Evolutionary conservation across 805 yeast species (phyloP).

Genomic region (Lachancea meyersii): DNA sequence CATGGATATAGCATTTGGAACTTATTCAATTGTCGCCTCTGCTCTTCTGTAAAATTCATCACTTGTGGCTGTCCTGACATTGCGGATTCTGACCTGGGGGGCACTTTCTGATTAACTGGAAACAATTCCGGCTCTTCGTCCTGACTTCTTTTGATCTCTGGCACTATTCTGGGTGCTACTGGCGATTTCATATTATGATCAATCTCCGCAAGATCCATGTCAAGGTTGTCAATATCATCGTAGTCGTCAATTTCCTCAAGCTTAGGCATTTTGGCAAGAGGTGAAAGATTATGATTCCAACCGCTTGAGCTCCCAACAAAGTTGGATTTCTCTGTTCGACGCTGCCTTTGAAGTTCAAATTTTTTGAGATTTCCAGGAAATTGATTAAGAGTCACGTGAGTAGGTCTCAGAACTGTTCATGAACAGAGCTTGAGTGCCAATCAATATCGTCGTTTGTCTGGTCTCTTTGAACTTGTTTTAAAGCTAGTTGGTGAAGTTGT

Average conservation of each 20-base stretch:
- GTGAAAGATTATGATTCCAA: too few species aligned
- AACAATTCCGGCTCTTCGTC: slow-evolving; percentile 37
- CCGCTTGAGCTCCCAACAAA: too few species aligned
- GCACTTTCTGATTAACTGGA: slow-evolving; percentile 14
- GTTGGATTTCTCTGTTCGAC: too few species aligned
- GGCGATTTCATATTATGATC: slow-evolving; percentile 68
- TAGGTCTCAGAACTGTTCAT: too few species aligned
- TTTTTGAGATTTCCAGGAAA: background rate
- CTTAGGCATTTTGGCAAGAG: slow-evolving; percentile 47
- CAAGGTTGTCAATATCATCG: slow-evolving; percentile 85
- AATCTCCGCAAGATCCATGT: slow-evolving; percentile 88
- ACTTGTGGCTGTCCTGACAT: slow-evolving; percentile 25
- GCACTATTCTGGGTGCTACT: slow-evolving; percentile 61
- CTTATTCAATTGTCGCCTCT: slow-evolving; percentile 54
- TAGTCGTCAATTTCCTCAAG: slow-evolving; percentile 70
- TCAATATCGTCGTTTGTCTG: too few species aligned
- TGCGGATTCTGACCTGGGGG: slow-evolving; percentile 4
- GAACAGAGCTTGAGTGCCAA: too few species aligned
- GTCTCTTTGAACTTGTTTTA: too few species aligned
- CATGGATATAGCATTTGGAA: slow-evolving; percentile 85
- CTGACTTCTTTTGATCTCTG: slow-evolving; percentile 56
- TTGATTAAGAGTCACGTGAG: too few species aligned
- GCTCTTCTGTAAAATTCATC: slow-evolving; percentile 36
- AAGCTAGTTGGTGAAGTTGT: too few species aligned
- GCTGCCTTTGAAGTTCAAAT: too few species aligned